These are phyloP conservation scores for Calonectria pseudoreteaudii DNA, from an alignment of 2,329 filamentous ascomycete genomes.

Conservation along the genomic window DNA sequence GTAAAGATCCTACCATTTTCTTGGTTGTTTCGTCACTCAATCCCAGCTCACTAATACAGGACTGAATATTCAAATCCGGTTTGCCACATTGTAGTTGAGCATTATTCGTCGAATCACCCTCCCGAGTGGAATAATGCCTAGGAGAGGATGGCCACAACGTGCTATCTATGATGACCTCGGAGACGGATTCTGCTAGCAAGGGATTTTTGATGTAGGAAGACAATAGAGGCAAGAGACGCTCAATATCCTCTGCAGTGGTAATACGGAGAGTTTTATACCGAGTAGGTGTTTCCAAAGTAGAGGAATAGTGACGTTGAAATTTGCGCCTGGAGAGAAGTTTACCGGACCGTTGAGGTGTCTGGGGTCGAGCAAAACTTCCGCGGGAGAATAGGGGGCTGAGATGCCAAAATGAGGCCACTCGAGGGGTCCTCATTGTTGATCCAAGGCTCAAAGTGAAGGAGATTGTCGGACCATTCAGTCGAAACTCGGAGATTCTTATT, in stretches of 20 bases:
- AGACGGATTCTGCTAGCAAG: background rate
- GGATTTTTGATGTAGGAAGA: background rate
- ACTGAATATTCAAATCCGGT: background rate
- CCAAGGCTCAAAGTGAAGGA: background rate
- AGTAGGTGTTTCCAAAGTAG: background rate
- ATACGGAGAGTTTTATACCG: conserved; percentile 5
- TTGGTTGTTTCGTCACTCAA: background rate
- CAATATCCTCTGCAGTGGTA: background rate
- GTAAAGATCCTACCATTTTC: conserved; percentile 3
- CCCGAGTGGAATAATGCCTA: background rate
- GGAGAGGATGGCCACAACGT: background rate
- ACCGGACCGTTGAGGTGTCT: background rate
- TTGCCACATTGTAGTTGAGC: background rate
- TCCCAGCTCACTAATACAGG: background rate
- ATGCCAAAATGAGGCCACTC: background rate
- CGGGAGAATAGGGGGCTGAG: background rate
- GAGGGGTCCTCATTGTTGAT: background rate
- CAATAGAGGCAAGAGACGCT: background rate
- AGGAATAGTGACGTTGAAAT: background rate
- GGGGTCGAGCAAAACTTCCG: background rate
- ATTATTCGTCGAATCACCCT: background rate
- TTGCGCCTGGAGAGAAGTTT: background rate
- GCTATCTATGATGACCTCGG: background rate
- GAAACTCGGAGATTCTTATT: background rate
- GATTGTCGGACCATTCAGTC: background rate